Evolutionary conservation across 805 yeast species (phyloP).

Genomic region (Nakazawaea wyomingensis): DNA sequence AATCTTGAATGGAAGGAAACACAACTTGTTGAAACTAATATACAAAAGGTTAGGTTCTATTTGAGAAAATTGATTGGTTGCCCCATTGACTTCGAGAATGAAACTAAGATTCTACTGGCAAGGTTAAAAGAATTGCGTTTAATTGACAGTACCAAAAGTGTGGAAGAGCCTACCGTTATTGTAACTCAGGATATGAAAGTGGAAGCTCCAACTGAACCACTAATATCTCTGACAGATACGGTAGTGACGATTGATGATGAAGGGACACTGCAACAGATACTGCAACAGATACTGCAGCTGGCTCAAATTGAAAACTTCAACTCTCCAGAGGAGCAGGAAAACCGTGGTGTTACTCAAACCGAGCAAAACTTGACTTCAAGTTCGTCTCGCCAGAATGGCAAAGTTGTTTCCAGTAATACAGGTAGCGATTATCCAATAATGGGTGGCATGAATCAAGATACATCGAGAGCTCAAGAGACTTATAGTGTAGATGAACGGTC

Average conservation of each 20-base stretch:
- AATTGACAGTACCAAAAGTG: not conserved
- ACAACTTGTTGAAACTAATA: constrained; percentile 15
- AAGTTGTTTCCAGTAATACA: too few species aligned
- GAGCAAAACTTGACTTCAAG: too few species aligned
- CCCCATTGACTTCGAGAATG: constrained; percentile 28
- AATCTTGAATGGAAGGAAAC: constrained; percentile 4
- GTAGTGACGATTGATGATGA: not conserved
- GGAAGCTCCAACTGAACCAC: not conserved
- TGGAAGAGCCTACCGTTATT: not conserved
- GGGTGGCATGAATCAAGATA: not conserved
- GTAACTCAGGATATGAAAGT: not conserved
- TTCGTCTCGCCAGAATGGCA: too few species aligned
- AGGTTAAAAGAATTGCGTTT: not conserved
- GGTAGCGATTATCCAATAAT: too few species aligned
- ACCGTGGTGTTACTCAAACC: too few species aligned
- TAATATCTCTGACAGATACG: not conserved
- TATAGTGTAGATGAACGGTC: not conserved
- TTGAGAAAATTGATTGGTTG: constrained; percentile 46
- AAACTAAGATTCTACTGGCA: constrained; percentile 22
- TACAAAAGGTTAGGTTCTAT: constrained; percentile 32
- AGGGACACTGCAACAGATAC: not conserved
- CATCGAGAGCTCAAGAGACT: not conserved
- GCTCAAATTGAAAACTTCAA: not conserved
- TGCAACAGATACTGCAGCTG: not conserved
- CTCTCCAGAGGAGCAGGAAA: too few species aligned